Evolutionary conservation across 148 eudicot genomes (phyloP), one percentile per base, ranked within the genome.

Genomic region (Nepenthes gracilis): DNA sequence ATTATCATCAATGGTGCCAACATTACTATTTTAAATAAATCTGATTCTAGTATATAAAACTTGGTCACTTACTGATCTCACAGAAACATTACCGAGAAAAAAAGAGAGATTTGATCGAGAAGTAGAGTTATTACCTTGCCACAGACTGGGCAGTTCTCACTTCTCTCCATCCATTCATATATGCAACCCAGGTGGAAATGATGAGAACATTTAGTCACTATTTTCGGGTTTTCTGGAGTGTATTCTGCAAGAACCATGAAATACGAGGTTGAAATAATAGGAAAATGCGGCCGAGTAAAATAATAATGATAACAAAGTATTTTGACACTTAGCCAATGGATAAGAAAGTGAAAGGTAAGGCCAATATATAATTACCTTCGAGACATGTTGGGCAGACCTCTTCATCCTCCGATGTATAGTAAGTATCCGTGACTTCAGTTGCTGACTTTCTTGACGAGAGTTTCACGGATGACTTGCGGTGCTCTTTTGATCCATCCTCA

Each of bases 121-220:
- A 13, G 8, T 57, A 48, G 34, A 15, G 8, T n/a, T 7, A 58
- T 67, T 88, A 88, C 97, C 97, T 81, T 78, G 81, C 96, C 97
- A 73, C 97, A 92, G 35, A 92, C 96, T 38, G 97, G 97, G 75
- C 97, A 92, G 61, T 67, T 88, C 68, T 88, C 97, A 72, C 97
- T 92, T 83, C 97, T 81, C 81, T 92, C 97, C 96, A 88, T 88
- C 97, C 97, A 92, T 72, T 92, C 97, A 59, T 92, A 88, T 64
- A 92, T 88, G 81, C 97, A 92, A 70, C 96, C 96, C 49, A 92
- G 75, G 69, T 92, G 97, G 74, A 80, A 92, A 83, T 88, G 93
- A 72, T 92, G 97, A 60, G 86, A 81, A 80, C 97, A 92, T 64
- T 85, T 80, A 4, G 96, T 82, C 54, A 85, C 59, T 73, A 92